phyloP scores from a whole-genome alignment of 2,329 filamentous ascomycete genomes.

The Talaromyces sp. region DNA sequence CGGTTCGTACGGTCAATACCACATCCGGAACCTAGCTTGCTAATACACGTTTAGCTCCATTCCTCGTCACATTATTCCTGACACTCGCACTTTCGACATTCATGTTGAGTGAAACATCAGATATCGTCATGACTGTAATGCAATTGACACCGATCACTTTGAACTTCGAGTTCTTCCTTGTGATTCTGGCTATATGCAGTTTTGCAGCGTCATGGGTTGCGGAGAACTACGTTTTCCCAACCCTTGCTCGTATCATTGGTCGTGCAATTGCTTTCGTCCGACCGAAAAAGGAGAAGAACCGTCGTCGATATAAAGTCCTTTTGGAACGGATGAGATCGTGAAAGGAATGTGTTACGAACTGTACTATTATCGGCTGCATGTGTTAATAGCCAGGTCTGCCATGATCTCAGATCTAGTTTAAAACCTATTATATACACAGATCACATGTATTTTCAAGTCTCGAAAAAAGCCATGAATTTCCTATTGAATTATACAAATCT shows the following conservation, averaged over 20 bases:
- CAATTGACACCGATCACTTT: conserved; percentile 74
- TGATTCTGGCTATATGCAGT: conserved; percentile 66
- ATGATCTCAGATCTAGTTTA: neutral
- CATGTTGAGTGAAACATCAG: conserved; percentile 73
- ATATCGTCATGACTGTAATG: conserved; percentile 71
- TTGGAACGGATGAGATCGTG: conserved; percentile 59
- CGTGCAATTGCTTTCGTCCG: conserved; percentile 54
- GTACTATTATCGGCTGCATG: neutral
- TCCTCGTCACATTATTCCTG: conserved; percentile 70
- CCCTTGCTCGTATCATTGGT: conserved; percentile 66
- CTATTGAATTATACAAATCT: conserved; percentile 1
- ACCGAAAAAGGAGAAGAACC: conserved; percentile 64
- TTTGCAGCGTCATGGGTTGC: conserved; percentile 66
- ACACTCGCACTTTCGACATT: conserved; percentile 68
- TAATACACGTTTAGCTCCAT: conserved; percentile 62
- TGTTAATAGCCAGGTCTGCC: neutral
- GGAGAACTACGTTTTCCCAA: conserved; percentile 68
- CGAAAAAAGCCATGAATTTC: neutral
- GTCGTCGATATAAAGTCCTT: conserved; percentile 85
- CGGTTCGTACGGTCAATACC: conserved; percentile 51
- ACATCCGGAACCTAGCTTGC: conserved; percentile 14
- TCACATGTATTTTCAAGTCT: neutral
- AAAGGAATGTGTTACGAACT: neutral
- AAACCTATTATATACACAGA: neutral
- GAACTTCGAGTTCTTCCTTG: conserved; percentile 68